phyloP scores from a whole-genome alignment of 2,329 filamentous ascomycete genomes.

The Acrocalymma vagum region DNA sequence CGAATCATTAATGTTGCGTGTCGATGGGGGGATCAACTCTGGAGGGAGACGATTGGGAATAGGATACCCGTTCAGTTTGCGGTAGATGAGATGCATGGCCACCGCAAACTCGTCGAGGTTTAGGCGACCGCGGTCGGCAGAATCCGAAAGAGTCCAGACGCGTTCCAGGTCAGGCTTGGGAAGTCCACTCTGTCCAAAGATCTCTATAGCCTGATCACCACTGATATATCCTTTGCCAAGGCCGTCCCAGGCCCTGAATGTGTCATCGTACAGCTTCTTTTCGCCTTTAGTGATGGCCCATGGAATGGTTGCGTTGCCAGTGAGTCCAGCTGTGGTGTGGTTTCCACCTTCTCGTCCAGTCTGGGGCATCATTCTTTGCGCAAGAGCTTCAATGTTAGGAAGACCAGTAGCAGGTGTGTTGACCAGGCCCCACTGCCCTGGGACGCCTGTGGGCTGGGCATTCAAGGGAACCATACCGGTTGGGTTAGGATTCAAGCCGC shows the following conservation, averaged over 20 bases:
- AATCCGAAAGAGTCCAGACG: constrained; percentile 94
- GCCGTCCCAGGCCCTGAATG: constrained; percentile 97
- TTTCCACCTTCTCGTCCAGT: constrained; percentile 81
- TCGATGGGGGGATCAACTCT: constrained; percentile 93
- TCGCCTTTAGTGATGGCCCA: constrained; percentile 99
- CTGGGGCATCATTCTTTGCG: constrained; percentile 97
- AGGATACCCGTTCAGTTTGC: constrained; percentile 95
- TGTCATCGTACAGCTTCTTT: constrained; percentile 93
- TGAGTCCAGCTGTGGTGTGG: constrained; percentile 85
- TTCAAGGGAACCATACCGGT: constrained; percentile 76
- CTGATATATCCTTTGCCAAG: constrained; percentile 91
- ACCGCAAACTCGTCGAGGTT: constrained; percentile 98
- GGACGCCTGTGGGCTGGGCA: constrained; percentile 90
- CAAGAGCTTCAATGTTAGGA: constrained; percentile 91
- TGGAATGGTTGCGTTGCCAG: constrained; percentile 93
- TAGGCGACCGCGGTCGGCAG: constrained; percentile 90
- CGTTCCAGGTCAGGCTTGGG: constrained; percentile 89
- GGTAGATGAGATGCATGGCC: constrained; percentile 98
- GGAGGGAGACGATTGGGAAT: constrained; percentile 86
- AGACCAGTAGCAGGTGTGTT: constrained; percentile 90
- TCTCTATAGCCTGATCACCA: constrained; percentile 93
- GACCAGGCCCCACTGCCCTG: constrained; percentile 98
- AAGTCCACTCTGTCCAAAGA: constrained; percentile 94
- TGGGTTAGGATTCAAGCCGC: constrained; percentile 64
- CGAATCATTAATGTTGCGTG: constrained; percentile 89